phyloP scores from a whole-genome alignment of 129 eudicot species.

The Centaurea solstitialis region DNA sequence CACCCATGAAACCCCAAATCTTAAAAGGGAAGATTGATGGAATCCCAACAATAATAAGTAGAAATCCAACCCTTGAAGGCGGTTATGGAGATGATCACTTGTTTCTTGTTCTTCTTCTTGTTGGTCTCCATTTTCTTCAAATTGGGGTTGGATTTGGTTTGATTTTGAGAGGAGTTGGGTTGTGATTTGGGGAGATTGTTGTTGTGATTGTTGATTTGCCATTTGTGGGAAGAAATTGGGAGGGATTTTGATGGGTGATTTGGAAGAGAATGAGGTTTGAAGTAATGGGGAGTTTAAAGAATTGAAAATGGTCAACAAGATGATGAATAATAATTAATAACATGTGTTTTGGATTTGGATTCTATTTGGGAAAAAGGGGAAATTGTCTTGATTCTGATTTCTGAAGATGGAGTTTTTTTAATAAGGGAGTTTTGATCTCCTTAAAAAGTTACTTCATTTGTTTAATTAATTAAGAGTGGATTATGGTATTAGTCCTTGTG shows the following conservation, averaged over 20 bases:
- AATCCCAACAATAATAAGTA: conserved; percentile 53
- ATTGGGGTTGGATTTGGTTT: conserved; percentile 12
- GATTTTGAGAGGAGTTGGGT: conserved; percentile 23
- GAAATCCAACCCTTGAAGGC: conserved; percentile 47
- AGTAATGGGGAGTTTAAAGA: conserved; percentile 6
- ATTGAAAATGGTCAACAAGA: conserved; percentile 13
- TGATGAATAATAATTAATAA: neutral
- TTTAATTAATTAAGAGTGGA: neutral
- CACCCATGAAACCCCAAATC: conserved; percentile 51
- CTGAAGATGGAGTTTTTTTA: conserved; percentile 15
- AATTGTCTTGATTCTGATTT: conserved; percentile 26
- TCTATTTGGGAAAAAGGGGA: conserved; percentile 25
- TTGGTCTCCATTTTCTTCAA: conserved; percentile 13
- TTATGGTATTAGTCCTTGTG: too few species aligned
- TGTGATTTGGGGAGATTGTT: conserved; percentile 16
- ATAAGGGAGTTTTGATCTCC: neutral
- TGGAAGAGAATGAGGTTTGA: neutral
- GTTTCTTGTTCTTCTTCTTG: conserved; percentile 10
- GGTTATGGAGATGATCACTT: conserved; percentile 37
- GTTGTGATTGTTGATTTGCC: conserved; percentile 19
- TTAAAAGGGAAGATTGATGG: conserved; percentile 42
- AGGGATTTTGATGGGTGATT: neutral
- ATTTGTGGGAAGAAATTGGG: conserved; percentile 3
- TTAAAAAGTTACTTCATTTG: neutral
- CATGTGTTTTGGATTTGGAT: conserved; percentile 16